Percentiles rank a stretch among this genome's conserved stretches.
Conservation (phyloP, 495 filamentous ascomycete genomes). For the Neurospora tetraspora region DNA sequence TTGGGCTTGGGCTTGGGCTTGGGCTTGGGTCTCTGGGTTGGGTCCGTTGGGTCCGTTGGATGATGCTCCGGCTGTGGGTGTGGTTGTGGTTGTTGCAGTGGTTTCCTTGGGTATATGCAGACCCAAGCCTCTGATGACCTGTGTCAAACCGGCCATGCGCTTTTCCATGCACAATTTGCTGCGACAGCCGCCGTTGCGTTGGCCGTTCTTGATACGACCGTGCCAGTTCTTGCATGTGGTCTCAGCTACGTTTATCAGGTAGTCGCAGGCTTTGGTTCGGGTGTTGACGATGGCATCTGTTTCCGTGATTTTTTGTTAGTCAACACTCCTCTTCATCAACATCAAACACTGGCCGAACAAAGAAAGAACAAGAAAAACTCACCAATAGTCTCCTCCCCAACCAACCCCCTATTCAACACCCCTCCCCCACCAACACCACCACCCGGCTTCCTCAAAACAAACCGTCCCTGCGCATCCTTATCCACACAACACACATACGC, state of each 20-base stretch:
- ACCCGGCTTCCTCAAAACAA: constrained; percentile 2
- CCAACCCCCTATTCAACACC: not conserved
- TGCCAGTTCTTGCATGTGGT: not conserved
- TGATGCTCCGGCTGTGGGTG: not conserved
- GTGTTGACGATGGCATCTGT: constrained; percentile 4
- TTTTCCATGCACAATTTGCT: not conserved
- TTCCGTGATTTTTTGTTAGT: not conserved
- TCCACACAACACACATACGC: constrained; percentile 5
- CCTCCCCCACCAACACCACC: not conserved
- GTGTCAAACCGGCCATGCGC: not conserved
- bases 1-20: too few relatives aligned
- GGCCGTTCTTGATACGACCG: not conserved
- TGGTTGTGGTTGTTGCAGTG: not conserved
- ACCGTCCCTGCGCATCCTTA: not conserved
- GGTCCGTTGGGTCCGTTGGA: not conserved
- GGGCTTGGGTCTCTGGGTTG: not conserved
- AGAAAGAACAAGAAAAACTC: not conserved
- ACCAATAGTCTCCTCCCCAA: constrained; percentile 1
- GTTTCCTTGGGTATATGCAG: not conserved
- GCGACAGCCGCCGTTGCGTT: not conserved
- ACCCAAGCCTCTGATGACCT: not conserved
- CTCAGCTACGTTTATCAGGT: not conserved
- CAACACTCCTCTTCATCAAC: not conserved
- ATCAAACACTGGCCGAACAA: not conserved
- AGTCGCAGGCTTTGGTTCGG: not conserved